Evolutionary conservation across 805 yeast genomes (phyloP), one percentile per base, ranked within the genome.

Genomic region (Wickerhamomyces queroliae): DNA sequence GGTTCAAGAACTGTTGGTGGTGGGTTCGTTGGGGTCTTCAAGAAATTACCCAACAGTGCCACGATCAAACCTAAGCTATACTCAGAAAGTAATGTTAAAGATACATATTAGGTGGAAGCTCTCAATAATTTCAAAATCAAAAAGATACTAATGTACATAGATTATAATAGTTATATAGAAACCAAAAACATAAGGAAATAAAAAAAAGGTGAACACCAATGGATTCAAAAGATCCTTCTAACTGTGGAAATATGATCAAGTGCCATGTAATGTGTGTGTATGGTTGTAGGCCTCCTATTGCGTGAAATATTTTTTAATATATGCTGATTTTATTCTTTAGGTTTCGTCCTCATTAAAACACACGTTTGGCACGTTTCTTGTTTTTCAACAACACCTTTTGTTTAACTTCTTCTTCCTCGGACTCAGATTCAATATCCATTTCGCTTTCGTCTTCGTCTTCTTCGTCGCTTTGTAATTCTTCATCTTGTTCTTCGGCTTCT

Each of bases 341-440:
- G 8, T 23, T 23, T 23, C 25, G 8, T 23, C 25, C 25, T 11
- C 25, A 23, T 39, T 37, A 47, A 26, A 49, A 40, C 4, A 49
- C 53, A 40, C 51, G 49, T 35, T 47, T 49, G 12, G 53, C 35
- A 48, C 62, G 60, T 45, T 47, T 57, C 43, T 53, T 53, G 47
- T 52, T 52, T 44, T 53, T 59, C 38, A 60, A 50, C 28, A 47
- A 25, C 21, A 55, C 49, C 66, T 70, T 68, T 56, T 72, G 66
- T 61, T 60, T 68, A 56, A 69, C 69, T 53, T 67, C 55, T 68
- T 73, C 60, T 44, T 54, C 70, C 81, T 81, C 75, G 72, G 81
- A 66, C 36, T 50, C 69, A 76, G 78, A 69, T 81, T 81, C 75
- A 74, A 83, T 67, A 59, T 74, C 63, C 54, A 67, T 49, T 55